Evolutionary conservation across 2,329 filamentous ascomycete genomes (phyloP), one percentile per base, ranked within the genome.

Genomic region (Colletotrichum musae): DNA sequence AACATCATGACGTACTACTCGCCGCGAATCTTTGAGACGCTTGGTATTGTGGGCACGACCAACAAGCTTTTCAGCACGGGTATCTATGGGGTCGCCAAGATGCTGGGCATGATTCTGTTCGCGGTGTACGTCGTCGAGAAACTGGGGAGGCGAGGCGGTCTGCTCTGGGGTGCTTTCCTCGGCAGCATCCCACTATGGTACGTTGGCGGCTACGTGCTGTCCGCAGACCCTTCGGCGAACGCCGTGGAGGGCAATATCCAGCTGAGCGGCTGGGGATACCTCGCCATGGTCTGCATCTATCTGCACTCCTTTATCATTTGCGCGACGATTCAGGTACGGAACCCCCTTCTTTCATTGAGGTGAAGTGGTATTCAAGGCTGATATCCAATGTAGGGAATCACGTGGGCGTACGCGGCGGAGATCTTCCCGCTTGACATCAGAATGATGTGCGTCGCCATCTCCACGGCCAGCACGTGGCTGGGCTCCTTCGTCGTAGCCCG

Each of bases 1-100:
- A 86, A 90, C 74, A 87, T 90, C 24, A 89, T 91, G 64, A 87
- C 83, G 26, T 60, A 41, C 13, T 60, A 32, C 12, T 51, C 21
- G 9, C 48, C 47, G 13, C 75, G 75, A 5, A 77, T 83, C 26
- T 78, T 83, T 58, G 76, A 77, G 71, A 80, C 76, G 10, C 77
- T 81, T 9, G 81, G 79, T 1, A 75, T 80, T 24, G 57, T 73
- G 0, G 78, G 78, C 1, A 80, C 76, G 5, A 73, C 73, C 3
- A 69, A 74, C n/a, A 77, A 75, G 64, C 74, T 81, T 16, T 79
- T 81, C 70, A 77, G 76, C 3, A 83, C 81, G 5, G 81, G 81
- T 5, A 78, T 84, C 47, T 80, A 81, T 62, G 82, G 81, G 13
- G 76, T 80, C 52, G 74, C 76, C 70, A 81, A 81, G 71, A 79